Evolutionary conservation across 768 basidiomycete genomes (phyloP).

Genomic region (Leccinum obscurum): DNA sequence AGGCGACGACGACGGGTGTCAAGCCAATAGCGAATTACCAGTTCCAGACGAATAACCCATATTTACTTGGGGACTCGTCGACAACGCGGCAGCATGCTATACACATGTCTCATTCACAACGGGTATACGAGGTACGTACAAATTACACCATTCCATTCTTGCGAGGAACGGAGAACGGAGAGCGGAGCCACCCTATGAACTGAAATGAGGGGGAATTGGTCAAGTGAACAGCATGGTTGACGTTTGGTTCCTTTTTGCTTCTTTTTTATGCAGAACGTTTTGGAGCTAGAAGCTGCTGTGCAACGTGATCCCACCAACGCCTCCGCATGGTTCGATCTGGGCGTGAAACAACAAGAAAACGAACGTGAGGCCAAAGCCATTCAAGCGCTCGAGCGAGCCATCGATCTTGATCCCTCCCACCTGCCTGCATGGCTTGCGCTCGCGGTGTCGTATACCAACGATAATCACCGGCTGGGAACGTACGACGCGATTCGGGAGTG

Average conservation of each 20-base stretch:
- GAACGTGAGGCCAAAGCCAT: constrained; percentile 93
- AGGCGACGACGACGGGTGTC: constrained; percentile 69
- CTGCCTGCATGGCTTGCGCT: constrained; percentile 88
- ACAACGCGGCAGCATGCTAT: constrained; percentile 47
- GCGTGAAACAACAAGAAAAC: constrained; percentile 97
- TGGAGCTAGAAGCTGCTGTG: constrained; percentile 88
- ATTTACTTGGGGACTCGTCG: constrained; percentile 60
- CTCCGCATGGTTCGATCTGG: constrained; percentile 85
- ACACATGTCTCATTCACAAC: constrained; percentile 31
- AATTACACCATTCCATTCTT: constrained; percentile 10
- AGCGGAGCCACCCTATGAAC: constrained; percentile 1
- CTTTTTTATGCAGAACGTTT: constrained; percentile 59
- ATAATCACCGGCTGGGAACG: constrained; percentile 71
- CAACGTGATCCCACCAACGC: constrained; percentile 74
- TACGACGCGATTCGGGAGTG: constrained; percentile 84
- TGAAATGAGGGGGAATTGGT: constrained; percentile 1
- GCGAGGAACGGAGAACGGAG: constrained; percentile 14
- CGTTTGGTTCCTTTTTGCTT: constrained; percentile 14
- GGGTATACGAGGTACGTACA: constrained; percentile 42
- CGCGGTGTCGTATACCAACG: constrained; percentile 89
- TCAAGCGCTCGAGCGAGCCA: constrained; percentile 75
- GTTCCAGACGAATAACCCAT: constrained; percentile 81
- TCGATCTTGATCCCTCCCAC: constrained; percentile 77
- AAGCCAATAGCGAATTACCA: constrained; percentile 56
- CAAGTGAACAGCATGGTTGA: constrained; percentile 16